Evolutionary conservation across 768 basidiomycete genomes (phyloP).

Genomic region (Tricholoma sp.): DNA sequence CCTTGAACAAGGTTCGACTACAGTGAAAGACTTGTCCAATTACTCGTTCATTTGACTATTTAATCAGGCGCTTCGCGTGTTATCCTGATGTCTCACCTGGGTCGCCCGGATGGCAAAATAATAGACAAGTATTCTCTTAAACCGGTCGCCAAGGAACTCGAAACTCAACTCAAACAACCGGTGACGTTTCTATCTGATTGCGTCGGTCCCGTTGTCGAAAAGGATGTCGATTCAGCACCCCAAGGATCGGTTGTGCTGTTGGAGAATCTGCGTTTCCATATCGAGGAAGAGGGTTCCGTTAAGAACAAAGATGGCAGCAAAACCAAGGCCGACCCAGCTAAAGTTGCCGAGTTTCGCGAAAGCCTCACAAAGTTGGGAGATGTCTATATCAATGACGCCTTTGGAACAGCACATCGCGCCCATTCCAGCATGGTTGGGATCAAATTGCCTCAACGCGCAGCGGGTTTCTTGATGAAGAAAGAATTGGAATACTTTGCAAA

Average conservation of each 20-base stretch:
- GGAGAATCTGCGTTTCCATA: slow-evolving; percentile 98
- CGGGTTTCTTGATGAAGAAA: slow-evolving; percentile 97
- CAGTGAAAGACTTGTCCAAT: slow-evolving; percentile 1
- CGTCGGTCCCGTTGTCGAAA: slow-evolving; percentile 82
- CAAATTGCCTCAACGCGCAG: slow-evolving; percentile 84
- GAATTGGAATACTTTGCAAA: slow-evolving; percentile 99
- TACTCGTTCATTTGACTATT: slow-evolving; percentile 11
- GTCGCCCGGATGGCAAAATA: slow-evolving; percentile 91
- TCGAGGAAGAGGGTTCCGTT: slow-evolving; percentile 92
- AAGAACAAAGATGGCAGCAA: slow-evolving; percentile 95
- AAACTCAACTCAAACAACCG: slow-evolving; percentile 61
- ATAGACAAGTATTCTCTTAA: slow-evolving; percentile 87
- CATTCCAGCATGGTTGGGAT: slow-evolving; percentile 99
- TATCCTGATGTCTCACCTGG: slow-evolving; percentile 96
- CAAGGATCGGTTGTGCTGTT: slow-evolving; percentile 78
- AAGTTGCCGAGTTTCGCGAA: slow-evolving; percentile 80
- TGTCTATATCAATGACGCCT: slow-evolving; percentile 98
- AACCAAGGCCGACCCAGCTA: slow-evolving; percentile 83
- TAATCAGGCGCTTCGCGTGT: slow-evolving; percentile 69
- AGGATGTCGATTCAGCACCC: slow-evolving; percentile 61
- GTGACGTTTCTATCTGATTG: slow-evolving; percentile 84
- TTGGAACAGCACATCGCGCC: slow-evolving; percentile 96
- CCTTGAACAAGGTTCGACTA: slow-evolving; percentile 62
- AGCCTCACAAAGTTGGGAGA: slow-evolving; percentile 89
- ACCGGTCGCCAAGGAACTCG: slow-evolving; percentile 79